Evolutionary conservation across 441 rosid species (phyloP).

Genomic region (Euphorbia schlechtendalii): DNA sequence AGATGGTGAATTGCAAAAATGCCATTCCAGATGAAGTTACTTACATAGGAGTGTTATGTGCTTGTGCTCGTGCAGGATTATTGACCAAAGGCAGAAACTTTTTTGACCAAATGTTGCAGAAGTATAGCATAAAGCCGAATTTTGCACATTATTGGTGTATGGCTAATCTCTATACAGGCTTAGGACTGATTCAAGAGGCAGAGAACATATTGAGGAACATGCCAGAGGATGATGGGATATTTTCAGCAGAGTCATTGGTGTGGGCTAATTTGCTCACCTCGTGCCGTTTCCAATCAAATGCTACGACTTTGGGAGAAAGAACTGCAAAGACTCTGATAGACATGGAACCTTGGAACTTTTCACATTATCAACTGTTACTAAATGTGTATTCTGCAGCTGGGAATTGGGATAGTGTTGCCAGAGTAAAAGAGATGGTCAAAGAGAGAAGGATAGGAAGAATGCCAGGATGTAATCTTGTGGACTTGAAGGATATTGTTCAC

Average conservation of each 20-base stretch:
- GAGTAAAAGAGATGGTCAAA: conserved; percentile 43
- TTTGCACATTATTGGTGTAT: conserved; percentile 72
- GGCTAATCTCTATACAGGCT: conserved; percentile 72
- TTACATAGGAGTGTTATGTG: conserved; percentile 60
- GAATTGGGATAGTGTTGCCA: conserved; percentile 49
- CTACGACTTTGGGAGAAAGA: conserved; percentile 40
- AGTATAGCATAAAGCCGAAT: conserved; percentile 43
- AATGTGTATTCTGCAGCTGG: conserved; percentile 53
- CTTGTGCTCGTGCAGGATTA: conserved; percentile 80
- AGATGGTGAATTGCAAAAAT: conserved; percentile 36
- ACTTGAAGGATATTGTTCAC: conserved; percentile 63
- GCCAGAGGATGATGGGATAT: conserved; percentile 30
- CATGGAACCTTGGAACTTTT: conserved; percentile 46
- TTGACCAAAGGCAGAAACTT: conserved; percentile 51
- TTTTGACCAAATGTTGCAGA: conserved; percentile 51
- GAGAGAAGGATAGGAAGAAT: conserved; percentile 33
- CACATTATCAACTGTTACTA: conserved; percentile 46
- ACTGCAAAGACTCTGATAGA: conserved; percentile 44
- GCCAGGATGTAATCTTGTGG: conserved; percentile 57
- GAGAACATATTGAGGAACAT: conserved; percentile 48
- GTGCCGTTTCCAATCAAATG: conserved; percentile 44
- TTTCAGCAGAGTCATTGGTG: conserved; percentile 32
- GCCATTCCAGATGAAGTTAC: conserved; percentile 70
- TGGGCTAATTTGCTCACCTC: conserved; percentile 51
- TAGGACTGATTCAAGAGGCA: conserved; percentile 61